Conservation (phyloP, 179 eudicot species). For the Vitellaria paradoxa region DNA sequence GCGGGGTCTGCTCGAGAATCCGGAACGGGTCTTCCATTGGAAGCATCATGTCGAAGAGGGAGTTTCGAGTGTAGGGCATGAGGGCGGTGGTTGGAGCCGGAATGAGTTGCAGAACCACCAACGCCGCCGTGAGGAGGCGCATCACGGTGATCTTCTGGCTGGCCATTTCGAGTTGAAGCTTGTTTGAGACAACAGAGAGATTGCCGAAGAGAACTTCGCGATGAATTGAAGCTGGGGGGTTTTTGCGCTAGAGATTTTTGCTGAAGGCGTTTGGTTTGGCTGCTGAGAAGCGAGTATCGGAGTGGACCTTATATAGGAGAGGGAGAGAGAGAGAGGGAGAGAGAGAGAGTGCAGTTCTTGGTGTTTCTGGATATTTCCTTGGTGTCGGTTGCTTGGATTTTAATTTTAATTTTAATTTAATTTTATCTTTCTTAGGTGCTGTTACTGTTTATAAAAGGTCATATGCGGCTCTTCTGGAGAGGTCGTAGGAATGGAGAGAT, state of each 20-base stretch:
- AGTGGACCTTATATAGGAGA: background rate
- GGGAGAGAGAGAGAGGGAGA: background rate
- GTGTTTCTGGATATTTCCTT: background rate
- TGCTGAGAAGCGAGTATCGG: background rate
- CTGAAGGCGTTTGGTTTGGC: background rate
- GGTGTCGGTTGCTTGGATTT: no score
- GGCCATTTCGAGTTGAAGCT: background rate
- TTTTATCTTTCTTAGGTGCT: no score
- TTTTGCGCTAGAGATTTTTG: background rate
- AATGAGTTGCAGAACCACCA: background rate
- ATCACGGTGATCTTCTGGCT: background rate
- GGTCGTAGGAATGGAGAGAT: no score
- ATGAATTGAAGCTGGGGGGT: no score
- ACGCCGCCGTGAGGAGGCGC: background rate
- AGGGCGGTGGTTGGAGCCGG: constrained; percentile 26
- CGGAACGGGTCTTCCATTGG: constrained; percentile 52
- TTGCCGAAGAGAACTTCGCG: no score
- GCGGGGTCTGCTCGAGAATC: constrained; percentile 55
- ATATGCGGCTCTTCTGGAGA: no score
- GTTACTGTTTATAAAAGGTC: no score
- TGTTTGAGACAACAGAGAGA: no score
- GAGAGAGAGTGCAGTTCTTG: background rate
- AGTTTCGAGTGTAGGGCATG: constrained; percentile 40
- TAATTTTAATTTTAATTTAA: no score
- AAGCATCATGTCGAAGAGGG: constrained; percentile 37